Conservation (phyloP, 2,329 filamentous ascomycete genomes). For the Whalleya microplaca region DNA sequence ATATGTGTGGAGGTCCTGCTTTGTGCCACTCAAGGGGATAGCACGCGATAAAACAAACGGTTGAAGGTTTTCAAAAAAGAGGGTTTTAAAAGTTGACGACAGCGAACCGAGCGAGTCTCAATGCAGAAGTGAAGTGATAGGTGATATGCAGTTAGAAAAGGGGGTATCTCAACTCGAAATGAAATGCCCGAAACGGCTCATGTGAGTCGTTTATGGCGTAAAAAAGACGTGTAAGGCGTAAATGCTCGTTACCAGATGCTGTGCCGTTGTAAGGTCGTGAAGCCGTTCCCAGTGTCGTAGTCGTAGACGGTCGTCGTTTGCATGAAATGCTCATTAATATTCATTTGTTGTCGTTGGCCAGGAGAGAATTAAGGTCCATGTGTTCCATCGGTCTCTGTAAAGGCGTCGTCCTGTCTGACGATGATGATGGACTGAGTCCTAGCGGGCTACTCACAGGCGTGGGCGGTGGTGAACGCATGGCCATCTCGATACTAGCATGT, state of each 20-base stretch:
- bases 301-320: constrained; percentile 8
- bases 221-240: constrained; percentile 4
- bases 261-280: constrained; percentile 10
- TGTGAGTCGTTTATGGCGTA: constrained; percentile 10
- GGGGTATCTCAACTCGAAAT: constrained; percentile 31
- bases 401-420: neutral
- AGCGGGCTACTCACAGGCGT: constrained; percentile 33
- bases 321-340: constrained; percentile 14
- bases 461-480: constrained; percentile 51
- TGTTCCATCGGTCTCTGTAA: neutral
- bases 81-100: constrained; percentile 1
- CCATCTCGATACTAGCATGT: constrained; percentile 64
- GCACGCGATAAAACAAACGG: constrained; percentile 4
- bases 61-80: no score
- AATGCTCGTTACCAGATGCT: constrained; percentile 19
- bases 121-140: constrained; percentile 9
- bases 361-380: neutral
- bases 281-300: constrained; percentile 10
- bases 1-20: no score
- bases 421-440: constrained; percentile 11
- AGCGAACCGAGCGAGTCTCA: constrained; percentile 1
- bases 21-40: no score
- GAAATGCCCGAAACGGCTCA: constrained; percentile 27
- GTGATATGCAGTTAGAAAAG: constrained; percentile 20
- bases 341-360: neutral